Base-by-base conservation (phyloP, 2,329 filamentous ascomycete species). In the Graphiopsis chlorocephala region DNA sequence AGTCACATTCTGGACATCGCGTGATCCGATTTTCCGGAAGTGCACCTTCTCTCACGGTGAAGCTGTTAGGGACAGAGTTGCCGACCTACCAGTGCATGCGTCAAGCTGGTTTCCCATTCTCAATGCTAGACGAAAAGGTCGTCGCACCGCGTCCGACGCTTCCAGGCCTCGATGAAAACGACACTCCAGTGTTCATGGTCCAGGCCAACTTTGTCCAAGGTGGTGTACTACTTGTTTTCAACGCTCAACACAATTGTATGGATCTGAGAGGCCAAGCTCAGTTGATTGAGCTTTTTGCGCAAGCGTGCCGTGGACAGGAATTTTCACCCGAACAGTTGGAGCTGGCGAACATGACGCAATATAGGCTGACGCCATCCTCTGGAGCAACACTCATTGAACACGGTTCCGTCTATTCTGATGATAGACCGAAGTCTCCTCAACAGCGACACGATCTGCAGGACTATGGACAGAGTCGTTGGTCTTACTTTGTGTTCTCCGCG, bases 201-300 rank as follows among this genome's bases (percentile, higher is more conserved):
- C 65, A 68, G 33, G 55, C 59, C 17, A 68, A 67, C 38, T 64
- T 65, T 15, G 28, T 68, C 12, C 35, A n/a, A n/a, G 67, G 67
- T 14, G 67, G 67, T n/a, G 20, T 67, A 20, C 31, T 68, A 5
- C 60, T 68, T 15, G 64, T 64, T 0, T 62, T 68, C 31, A 62
- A 48, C 12, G 65, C 26, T 17, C 65, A 67, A 20, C 67, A 68
- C 47, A 61, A 62, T 12, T 50, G 60, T 8, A 66, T 68, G 65
- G 67, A 67, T n/a, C 56, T 68, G 31, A 64, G 63, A n/a, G 67
- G 67, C 3, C 63, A 65, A n/a, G 55, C 63, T 5, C 33, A 65
- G 25, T 47, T 67, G 5, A 68, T 65, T 14, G 17, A 52, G 10
- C 31, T 67, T 7, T 60, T 68, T 4, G 45, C 67, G 3, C 65